Base-by-base conservation (phyloP, 805 yeast genomes). In the Lachancea cidri region DNA sequence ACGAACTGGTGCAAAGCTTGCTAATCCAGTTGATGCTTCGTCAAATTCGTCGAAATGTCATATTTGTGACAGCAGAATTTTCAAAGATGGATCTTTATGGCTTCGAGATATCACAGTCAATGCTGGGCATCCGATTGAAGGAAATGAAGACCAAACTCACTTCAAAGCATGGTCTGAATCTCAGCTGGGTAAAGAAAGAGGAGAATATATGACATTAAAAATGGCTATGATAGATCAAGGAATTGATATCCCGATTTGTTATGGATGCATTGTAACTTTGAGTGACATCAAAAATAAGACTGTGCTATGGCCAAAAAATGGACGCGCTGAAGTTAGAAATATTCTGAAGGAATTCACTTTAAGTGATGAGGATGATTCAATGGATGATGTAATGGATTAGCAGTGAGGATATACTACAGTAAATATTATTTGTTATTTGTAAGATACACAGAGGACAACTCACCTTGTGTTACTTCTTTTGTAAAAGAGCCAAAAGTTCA, bases 1-100 rank as follows among this genome's bases (percentile, higher is more conserved):
- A 11, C 81, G 86, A 49, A 88, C 95, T 0, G 96, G 93, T 4
- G 81, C 81, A 36, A 88, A 91, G 58, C 64, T 89, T 34, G 73
- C 71, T 2, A 69, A 69, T 5, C 86, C 85, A 0, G 8, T 20
- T 31, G 20, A 36, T 5, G 39, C 43, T 17, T 29, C 42, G 18
- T 45, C 44, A 3, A 53, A 42, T 8, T 45, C 54, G 1, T 50
- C 50, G 1, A 38, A 35, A 4, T 86, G 95, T 60, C 62, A 62
- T 11, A 49, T 86, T 1, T 86, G 96, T 55, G 70, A 72, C 1
- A 67, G 61, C 4, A 66, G 62, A 1, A 72, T 83, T 9, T 77
- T 74, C 44, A 70, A 70, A 25, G 72, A 77, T 45, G 83, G 93
- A 2, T 67, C 73, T 41, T 57, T 62, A 11, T 86, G 95, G 95